Base-by-base conservation (phyloP, 2,329 filamentous ascomycete genomes). In the Stagonosporopsis chrysanthemi region DNA sequence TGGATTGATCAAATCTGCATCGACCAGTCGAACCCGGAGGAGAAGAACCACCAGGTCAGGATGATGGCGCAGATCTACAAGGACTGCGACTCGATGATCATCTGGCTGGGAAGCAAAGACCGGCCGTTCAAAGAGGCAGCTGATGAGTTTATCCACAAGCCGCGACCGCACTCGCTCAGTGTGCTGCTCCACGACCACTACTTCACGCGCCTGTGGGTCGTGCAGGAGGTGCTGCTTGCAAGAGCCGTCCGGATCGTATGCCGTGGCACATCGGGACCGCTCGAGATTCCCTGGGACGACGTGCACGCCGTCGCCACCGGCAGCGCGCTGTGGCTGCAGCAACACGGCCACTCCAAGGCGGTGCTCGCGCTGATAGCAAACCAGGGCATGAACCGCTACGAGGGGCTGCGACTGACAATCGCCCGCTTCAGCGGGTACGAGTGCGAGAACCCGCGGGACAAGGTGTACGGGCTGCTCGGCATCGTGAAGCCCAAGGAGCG, bases 1-100 rank as follows among this genome's bases (percentile, higher is more conserved):
- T 51, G 47, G 47, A 36, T 51, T 11, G 52, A 55, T n/a, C 52
- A 55, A 23, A 49, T 55, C 22, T 49, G 38, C 19, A 55, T 55
- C 15, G 44, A 49, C 38, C 52, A 55, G 28, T 39, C 29, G 19
- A 55, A 55, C 17, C 17, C 26, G 3, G 39, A 49, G 15, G 52
- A 55, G 45, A 22, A 26, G 17, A 55, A 48, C 31, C 45, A 49
- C n/a, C 52, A 55, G 14, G 52, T 55, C 2, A 15, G 23, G 6
- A 43, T 55, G 29, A 55, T 55, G 52, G 22, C 44, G 2, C 38
- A 38, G 15, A 55, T 49, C 28, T 55, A 55, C 31, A 36, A 38
- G 8, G 17, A 49, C 12, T 42, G 39, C 22, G 22, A 51, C 5
- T 42, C 28, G 5, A 36, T 36, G 29, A 51, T 51, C 29, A 28